Conservation (phyloP, 169 alveolate genomes). For the Eimeria necatrix region DNA sequence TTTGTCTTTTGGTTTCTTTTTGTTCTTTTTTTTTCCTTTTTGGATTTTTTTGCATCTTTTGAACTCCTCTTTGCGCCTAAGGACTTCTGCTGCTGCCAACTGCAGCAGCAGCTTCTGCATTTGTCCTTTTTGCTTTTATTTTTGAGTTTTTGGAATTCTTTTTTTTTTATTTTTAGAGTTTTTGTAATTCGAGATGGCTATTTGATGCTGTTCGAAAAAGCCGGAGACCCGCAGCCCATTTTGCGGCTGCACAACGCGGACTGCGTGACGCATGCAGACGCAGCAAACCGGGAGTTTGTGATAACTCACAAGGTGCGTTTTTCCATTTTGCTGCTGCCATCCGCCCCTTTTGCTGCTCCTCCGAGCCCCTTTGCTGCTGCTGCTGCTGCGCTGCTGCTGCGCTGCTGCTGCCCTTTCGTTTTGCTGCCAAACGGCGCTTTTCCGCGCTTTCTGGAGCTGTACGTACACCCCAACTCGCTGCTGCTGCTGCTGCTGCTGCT, state of each 20-base stretch:
- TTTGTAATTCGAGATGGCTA: constrained; percentile 74
- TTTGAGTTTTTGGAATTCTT: neutral
- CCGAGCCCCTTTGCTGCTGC: too few relatives aligned
- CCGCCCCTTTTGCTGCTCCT: too few relatives aligned
- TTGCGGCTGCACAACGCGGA: constrained; percentile 69
- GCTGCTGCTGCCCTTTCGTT: too few relatives aligned
- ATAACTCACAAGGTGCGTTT: constrained; percentile 75
- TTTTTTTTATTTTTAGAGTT: constrained; percentile 31
- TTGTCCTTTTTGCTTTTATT: neutral
- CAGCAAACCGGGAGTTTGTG: constrained; percentile 39
- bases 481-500: neutral
- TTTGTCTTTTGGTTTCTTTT: neutral
- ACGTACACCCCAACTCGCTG: too few relatives aligned
- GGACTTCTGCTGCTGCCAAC: too few relatives aligned
- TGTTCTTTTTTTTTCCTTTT: neutral
- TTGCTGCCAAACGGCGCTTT: neutral
- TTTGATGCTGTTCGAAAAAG: constrained; percentile 77
- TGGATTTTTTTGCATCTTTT: neutral
- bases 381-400: too few relatives aligned
- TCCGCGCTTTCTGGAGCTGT: too few relatives aligned
- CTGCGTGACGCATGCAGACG: constrained; percentile 68
- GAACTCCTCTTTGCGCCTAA: neutral
- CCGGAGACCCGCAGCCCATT: constrained; percentile 62
- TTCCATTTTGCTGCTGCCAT: too few relatives aligned
- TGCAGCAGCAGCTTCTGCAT: neutral